Conservation (phyloP, 495 filamentous ascomycete species). For the Lineolata rhizophorae region DNA sequence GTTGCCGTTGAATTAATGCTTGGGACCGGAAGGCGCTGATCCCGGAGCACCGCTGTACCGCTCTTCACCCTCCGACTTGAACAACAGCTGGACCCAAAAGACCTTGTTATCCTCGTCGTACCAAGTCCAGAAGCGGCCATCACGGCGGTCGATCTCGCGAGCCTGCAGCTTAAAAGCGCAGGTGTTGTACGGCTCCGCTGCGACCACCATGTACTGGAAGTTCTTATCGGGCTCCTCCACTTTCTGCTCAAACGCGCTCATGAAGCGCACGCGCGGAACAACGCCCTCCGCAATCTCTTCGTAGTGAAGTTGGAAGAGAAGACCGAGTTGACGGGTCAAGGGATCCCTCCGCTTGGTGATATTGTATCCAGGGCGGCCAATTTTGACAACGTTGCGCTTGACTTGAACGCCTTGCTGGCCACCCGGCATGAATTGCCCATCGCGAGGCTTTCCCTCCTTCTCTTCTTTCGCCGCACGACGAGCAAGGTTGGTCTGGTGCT, state of each 20-base stretch:
- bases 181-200: slow-evolving; percentile 95
- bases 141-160: slow-evolving; percentile 73
- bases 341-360: slow-evolving; percentile 91
- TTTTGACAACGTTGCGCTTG: slow-evolving; percentile 83
- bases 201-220: slow-evolving; percentile 87
- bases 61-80: slow-evolving; percentile 97
- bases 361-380: slow-evolving; percentile 90
- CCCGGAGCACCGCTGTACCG: slow-evolving; percentile 85
- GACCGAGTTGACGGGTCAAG: slow-evolving; percentile 65
- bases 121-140: slow-evolving; percentile 76
- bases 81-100: slow-evolving; percentile 97
- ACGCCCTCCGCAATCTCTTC: slow-evolving; percentile 68
- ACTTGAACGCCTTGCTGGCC: slow-evolving; percentile 30
- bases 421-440: slow-evolving; percentile 46
- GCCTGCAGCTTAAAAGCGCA: slow-evolving; percentile 93
- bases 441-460: slow-evolving; percentile 47
- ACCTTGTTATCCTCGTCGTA: slow-evolving; percentile 94
- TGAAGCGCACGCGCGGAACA: slow-evolving; percentile 71
- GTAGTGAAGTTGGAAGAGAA: slow-evolving; percentile 90
- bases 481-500: slow-evolving; percentile 98
- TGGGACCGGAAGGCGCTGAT: slow-evolving; percentile 47
- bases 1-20: too few species aligned
- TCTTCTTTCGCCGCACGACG: slow-evolving; percentile 83
- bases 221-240: slow-evolving; percentile 84
- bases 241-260: slow-evolving; percentile 94